phyloP scores from a whole-genome alignment of 2,329 filamentous ascomycete genomes.

The Amauroascus niger region DNA sequence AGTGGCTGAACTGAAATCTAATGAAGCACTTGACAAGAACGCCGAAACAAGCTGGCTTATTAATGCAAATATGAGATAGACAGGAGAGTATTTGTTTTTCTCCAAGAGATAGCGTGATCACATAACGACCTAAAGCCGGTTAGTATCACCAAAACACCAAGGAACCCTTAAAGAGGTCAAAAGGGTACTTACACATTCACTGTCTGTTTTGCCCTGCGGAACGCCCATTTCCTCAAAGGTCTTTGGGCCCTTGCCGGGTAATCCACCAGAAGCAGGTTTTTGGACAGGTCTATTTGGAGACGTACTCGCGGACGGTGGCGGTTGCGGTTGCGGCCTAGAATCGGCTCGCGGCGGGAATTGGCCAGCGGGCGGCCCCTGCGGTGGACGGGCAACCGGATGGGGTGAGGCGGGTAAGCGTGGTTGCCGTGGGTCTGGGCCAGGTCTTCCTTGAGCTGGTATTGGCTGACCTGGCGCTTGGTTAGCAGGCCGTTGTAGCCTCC shows the following conservation, averaged over 20 bases:
- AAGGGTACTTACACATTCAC: slow-evolving; percentile 65
- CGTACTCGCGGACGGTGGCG: slow-evolving; percentile 22
- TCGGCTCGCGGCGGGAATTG: slow-evolving; percentile 15
- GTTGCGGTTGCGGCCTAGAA: slow-evolving; percentile 14
- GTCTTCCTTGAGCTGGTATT: slow-evolving; percentile 8
- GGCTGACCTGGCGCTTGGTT: background rate
- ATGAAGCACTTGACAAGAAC: background rate
- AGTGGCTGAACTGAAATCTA: background rate
- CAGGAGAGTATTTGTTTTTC: background rate
- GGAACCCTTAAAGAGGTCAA: background rate
- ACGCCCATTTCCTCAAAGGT: slow-evolving; percentile 83
- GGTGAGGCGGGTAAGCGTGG: slow-evolving; percentile 28
- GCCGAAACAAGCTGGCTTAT: slow-evolving; percentile 4
- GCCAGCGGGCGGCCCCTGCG: background rate
- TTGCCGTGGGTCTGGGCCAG: slow-evolving; percentile 18
- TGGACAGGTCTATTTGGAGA: slow-evolving; percentile 43
- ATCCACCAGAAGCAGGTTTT: slow-evolving; percentile 47
- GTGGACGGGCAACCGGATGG: slow-evolving; percentile 19
- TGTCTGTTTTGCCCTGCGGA: slow-evolving; percentile 68
- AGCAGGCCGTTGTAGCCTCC: slow-evolving; percentile 35
- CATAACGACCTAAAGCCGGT: slow-evolving; percentile 21
- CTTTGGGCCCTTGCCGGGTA: background rate
- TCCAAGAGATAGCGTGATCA: slow-evolving; percentile 11
- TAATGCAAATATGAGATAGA: background rate
- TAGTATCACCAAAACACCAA: background rate